Base-by-base conservation (phyloP, 2,329 filamentous ascomycete species). In the Pseudovirgaria hyperparasitica region DNA sequence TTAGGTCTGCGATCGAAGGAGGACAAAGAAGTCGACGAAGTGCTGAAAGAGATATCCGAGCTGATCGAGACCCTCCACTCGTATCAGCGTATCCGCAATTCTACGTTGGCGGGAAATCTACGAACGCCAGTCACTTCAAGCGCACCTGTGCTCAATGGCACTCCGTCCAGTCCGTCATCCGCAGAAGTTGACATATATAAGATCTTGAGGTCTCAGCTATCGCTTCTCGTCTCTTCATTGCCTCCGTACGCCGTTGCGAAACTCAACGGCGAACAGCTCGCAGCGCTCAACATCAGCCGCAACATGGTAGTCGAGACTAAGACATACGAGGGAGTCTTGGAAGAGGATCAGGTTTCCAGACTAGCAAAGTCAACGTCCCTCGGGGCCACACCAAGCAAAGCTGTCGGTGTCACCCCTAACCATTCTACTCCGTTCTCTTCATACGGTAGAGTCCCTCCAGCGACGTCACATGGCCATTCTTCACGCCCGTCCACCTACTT, bases 171-270 rank as follows among this genome's bases (percentile, higher is more conserved):
- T 26, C 80, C 81, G 6, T 73, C 75, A 1, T 54, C 62, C 11
- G 62, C 66, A 16, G 72, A 77, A 39, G 49, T 62, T 19, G 58
- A 60, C 20, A 57, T 69, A 0, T 92, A 92, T 47, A 67, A 82
- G 36, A 67, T 76, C 15, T 63, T 93, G 27, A 84, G 79, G 46
- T 69, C 75, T 4, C 82, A 86, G 45, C 60, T 93, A 12, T 62
- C 72, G 1, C 59, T 85, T 16, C 72, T 92, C 35, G 69, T 92
- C 33, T 67, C 77, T 37, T 72, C 69, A 20, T 58, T 93, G 8
- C 85, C 85, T 2, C 85, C 85, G 2, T 90, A 84, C 46, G 81
- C 80, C 2, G 79, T 93, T 14, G 76, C 85, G 5, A 87, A 90
- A 43, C 61, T 93, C 34, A 77, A 92, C 42, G 84, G 84, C 7